Conservation (phyloP, 73 alveolate species). For the Paramecium caudatum region DNA sequence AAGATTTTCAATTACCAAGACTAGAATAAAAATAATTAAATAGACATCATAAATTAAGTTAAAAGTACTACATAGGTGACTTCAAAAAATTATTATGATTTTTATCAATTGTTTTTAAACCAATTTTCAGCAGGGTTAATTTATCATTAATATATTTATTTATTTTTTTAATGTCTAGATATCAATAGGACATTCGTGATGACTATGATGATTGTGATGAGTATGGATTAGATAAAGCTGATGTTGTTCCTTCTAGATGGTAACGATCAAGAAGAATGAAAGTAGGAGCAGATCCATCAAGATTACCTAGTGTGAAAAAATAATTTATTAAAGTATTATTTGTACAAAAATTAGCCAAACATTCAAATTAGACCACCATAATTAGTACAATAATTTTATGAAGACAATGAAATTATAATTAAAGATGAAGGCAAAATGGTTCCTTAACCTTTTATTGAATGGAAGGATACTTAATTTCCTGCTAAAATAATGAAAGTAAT, state of each 20-base stretch:
- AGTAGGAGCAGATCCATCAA: not conserved
- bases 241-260: not conserved
- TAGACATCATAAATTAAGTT: not conserved
- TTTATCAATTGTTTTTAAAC: not conserved
- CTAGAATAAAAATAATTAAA: not conserved
- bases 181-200: not conserved
- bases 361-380: not conserved
- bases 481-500: conserved; percentile 29
- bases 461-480: conserved; percentile 28
- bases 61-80: not conserved
- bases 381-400: not conserved
- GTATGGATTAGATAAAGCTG: not conserved
- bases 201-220: not conserved
- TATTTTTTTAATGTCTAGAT: not conserved
- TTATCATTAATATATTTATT: conserved; percentile 9
- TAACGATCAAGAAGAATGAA: not conserved
- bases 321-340: not conserved
- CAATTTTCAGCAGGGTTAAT: not conserved
- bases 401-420: not conserved
- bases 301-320: not conserved
- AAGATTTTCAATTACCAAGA: conserved; percentile 35
- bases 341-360: not conserved
- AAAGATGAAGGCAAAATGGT: not conserved
- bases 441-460: conserved; percentile 24
- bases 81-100: not conserved